Evolutionary conservation across 75 land plant species (phyloP).

Genomic region (Sequoia sempervirens): DNA sequence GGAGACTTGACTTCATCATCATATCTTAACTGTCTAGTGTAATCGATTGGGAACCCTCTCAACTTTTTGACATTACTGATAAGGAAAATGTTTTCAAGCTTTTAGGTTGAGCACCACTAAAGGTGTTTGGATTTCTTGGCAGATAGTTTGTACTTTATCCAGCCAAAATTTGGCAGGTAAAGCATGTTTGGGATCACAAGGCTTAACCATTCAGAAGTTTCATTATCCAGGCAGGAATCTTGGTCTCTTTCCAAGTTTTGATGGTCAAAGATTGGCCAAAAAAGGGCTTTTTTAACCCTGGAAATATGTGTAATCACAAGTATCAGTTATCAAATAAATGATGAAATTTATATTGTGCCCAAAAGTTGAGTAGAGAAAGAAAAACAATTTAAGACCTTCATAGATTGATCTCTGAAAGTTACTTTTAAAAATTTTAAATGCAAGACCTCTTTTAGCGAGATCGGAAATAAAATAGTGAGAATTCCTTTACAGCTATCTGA

Average conservation of each 20-base stretch:
- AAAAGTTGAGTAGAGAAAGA: not conserved
- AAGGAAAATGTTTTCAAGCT: not conserved
- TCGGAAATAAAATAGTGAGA: not conserved
- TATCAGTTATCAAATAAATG: not conserved
- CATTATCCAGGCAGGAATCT: not conserved
- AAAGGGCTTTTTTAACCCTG: not conserved
- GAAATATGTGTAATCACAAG: not conserved
- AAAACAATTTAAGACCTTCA: not conserved
- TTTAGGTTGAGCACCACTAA: not conserved
- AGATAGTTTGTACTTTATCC: not conserved
- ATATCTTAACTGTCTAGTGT: not conserved
- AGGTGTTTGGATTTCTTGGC: not conserved
- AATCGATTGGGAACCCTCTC: not conserved
- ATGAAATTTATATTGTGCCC: not conserved
- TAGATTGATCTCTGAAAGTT: not conserved
- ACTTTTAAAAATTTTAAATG: not conserved
- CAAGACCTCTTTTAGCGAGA: not conserved
- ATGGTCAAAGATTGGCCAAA: not conserved
- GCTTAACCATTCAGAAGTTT: not conserved
- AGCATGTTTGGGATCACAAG: not conserved
- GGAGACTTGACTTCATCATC: not conserved
- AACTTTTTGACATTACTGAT: not conserved
- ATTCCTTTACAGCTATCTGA: not conserved
- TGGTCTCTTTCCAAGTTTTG: not conserved
- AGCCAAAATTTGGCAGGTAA: not conserved